A percentile compares a stretch with the other conserved stretches of the same genome.
Conservation (phyloP, 2,329 filamentous ascomycete species). For the Arachnopeziza araneosa region DNA sequence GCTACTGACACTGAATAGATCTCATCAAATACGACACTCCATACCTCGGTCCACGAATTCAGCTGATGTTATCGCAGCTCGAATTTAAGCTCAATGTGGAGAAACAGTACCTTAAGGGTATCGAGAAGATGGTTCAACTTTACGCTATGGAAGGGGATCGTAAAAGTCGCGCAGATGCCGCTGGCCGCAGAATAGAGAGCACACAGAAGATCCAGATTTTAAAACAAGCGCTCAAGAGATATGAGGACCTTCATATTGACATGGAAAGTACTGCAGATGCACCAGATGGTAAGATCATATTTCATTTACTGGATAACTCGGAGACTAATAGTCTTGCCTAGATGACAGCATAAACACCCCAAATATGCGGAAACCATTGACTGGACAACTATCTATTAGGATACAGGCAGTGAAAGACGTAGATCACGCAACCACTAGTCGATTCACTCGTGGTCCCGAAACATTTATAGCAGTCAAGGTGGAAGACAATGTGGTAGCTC, state of each 20-base stretch:
- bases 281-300: conserved; percentile 62
- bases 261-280: conserved; percentile 70
- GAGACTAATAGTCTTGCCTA: conserved; percentile 32
- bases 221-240: conserved; percentile 92
- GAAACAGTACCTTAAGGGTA: conserved; percentile 97
- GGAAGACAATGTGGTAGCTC: conserved; percentile 85
- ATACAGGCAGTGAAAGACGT: conserved; percentile 90
- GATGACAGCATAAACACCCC: conserved; percentile 96
- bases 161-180: conserved; percentile 90
- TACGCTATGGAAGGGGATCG: conserved; percentile 97
- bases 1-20: conserved; percentile 49
- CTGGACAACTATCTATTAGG: conserved; percentile 79
- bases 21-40: conserved; percentile 98
- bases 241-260: conserved; percentile 94
- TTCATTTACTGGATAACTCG: conserved; percentile 5
- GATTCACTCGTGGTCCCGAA: conserved; percentile 86
- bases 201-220: conserved; percentile 96
- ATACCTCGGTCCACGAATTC: conserved; percentile 91
- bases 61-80: conserved; percentile 97
- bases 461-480: conserved; percentile 96
- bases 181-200: conserved; percentile 84
- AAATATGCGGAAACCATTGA: conserved; percentile 92
- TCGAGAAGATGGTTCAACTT: conserved; percentile 98
- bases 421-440: conserved; percentile 77
- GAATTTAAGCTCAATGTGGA: conserved; percentile 99